Evolutionary conservation across 352 stramenopile genomes (phyloP), one percentile per base, ranked within the genome.

Genomic region (Phytopythium aichiense): DNA sequence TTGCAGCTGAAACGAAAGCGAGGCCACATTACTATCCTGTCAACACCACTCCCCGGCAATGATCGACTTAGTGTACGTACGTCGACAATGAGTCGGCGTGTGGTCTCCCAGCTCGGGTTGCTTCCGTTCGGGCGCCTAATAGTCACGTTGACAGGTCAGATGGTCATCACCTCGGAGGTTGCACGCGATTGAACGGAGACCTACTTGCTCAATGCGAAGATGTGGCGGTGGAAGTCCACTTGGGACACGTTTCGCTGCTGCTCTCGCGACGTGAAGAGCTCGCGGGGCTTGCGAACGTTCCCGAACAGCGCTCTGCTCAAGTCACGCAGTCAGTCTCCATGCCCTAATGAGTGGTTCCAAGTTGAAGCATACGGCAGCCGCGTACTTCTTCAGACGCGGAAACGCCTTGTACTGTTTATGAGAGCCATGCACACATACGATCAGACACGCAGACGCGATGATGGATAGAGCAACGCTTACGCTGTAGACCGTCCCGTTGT

Each of bases 351-450:
- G 33, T 20, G 35, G 1, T 2, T 40, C 9, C 35, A 40, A 40
- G 31, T 30, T 7, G 38, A 15, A 53, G 23, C 18, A 20, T 33
- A 18, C 1, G 49, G n/a, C 7, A 56, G 30, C 7, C 31, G 48
- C 70, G 38, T 69, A 92, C 84, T 87, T 90, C 73, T 94, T 94
- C n/a, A 94, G 68, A 23, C 74, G 69, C 35, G 84, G 84, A 57
- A 94, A 94, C 11, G 77, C 67, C 48, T 91, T 90, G 71, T 94
- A 94, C 84, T 94, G 69, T 30, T 54, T 9, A 20, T 46, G 37
- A 43, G 30, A 43, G 33, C 22, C 63, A 40, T 2, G 9, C 35
- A 16, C 35, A 15, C 8, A 11, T 5, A 16, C 35, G 15, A 40
- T 40, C 35, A 11, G 35, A 40, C 35, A 40, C 35, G 12, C 35